Percentiles rank a stretch among this genome's conserved stretches.
phyloP scores from a whole-genome alignment of 2,329 filamentous ascomycete genomes.

The Phaeosphaeria sp. region DNA sequence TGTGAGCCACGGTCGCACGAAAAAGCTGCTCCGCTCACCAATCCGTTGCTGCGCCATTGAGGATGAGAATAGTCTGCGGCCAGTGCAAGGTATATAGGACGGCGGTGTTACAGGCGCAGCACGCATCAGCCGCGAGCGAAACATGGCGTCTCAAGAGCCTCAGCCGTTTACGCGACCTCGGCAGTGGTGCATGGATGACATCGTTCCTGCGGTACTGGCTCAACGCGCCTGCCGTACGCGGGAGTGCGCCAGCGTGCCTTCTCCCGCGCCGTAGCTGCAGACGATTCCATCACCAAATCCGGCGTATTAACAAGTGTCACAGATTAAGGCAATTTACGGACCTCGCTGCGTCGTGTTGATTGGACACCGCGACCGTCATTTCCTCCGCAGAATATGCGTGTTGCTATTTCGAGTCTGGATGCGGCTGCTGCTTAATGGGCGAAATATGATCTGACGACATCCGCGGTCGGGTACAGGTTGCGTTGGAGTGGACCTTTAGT shows the following conservation, averaged over 20 bases:
- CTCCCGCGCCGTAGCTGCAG: constrained; percentile 7
- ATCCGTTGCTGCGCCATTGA: constrained; percentile 42
- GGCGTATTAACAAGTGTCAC: constrained; percentile 17
- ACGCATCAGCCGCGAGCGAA: constrained; percentile 19
- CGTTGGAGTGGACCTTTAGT: neutral
- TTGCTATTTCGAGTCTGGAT: constrained; percentile 8
- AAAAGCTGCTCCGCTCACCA: constrained; percentile 30
- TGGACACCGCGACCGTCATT: constrained; percentile 3
- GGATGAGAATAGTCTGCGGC: constrained; percentile 13
- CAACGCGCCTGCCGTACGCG: constrained; percentile 14
- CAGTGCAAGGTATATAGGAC: neutral
- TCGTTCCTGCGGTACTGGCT: constrained; percentile 10
- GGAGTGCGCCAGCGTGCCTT: neutral
- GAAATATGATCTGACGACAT: constrained; percentile 1
- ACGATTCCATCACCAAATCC: constrained; percentile 10
- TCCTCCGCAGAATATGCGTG: constrained; percentile 4
- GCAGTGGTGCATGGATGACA: constrained; percentile 17
- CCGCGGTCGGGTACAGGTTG: neutral
- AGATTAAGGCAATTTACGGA: constrained; percentile 23
- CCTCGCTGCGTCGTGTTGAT: constrained; percentile 18
- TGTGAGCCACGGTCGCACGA: constrained; percentile 30
- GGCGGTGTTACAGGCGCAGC: constrained; percentile 8
- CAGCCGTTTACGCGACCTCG: constrained; percentile 20
- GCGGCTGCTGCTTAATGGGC: constrained; percentile 3
- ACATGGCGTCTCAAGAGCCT: constrained; percentile 10